Conservation (phyloP, 768 basidiomycete genomes). For the Mycena rosella region DNA sequence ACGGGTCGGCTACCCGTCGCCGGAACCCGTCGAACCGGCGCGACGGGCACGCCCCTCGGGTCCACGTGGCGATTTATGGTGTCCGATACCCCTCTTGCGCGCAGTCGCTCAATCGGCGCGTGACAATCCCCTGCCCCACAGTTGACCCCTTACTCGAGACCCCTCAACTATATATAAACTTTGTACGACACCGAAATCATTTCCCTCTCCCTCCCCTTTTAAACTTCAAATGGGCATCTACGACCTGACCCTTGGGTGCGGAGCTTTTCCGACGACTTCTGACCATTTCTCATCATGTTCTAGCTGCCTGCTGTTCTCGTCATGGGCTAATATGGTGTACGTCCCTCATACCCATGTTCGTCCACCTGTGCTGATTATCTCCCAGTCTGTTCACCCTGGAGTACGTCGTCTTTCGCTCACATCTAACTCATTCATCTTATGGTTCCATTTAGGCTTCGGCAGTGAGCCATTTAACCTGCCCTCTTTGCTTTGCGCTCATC, state of each 20-base stretch:
- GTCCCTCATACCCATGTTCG: not conserved
- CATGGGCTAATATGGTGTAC: conserved; percentile 8
- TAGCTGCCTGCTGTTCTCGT: conserved; percentile 1
- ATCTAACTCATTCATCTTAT: not conserved
- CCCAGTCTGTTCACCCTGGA: conserved; percentile 15
- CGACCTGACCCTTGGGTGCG: not conserved
- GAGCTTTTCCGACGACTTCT: not conserved
- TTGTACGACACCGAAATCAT: too few species aligned
- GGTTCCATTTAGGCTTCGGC: not conserved
- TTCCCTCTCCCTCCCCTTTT: not conserved
- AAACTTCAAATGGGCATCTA: not conserved
- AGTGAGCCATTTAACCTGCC: not conserved
- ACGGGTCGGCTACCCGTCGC: too few species aligned
- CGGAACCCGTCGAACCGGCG: too few species aligned
- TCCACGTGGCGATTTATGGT: too few species aligned
- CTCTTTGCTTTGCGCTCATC: not conserved
- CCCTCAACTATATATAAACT: too few species aligned
- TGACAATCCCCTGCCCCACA: too few species aligned
- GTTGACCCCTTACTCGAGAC: too few species aligned
- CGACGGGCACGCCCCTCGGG: too few species aligned
- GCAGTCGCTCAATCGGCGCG: too few species aligned
- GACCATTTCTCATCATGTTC: not conserved
- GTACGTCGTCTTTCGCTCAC: not conserved
- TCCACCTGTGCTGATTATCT: not conserved
- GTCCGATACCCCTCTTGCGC: too few species aligned